phyloP scores from a whole-genome alignment of 176 grass and related monocot genomes.

The Carex kokanica region DNA sequence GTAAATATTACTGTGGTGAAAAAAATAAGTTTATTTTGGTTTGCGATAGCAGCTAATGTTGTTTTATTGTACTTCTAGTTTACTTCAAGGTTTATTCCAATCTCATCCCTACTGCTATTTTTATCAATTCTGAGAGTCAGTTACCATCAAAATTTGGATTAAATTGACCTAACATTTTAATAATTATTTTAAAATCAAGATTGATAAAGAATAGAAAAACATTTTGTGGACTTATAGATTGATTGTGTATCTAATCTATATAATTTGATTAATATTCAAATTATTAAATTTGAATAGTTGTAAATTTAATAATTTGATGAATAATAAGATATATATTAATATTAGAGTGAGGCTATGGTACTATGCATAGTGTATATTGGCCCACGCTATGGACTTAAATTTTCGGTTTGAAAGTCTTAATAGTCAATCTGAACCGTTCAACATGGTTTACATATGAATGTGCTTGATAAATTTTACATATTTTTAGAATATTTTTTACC shows the following conservation, averaged over 20 bases:
- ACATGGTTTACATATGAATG: too few species aligned
- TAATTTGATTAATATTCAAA: not conserved
- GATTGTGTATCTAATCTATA: not conserved
- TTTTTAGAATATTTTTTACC: too few species aligned
- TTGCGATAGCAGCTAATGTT: not conserved
- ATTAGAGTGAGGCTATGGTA: too few species aligned
- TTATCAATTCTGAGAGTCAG: not conserved
- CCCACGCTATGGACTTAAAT: too few species aligned
- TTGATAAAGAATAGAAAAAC: not conserved
- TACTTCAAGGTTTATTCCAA: not conserved
- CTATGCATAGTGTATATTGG: too few species aligned
- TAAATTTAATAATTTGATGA: too few species aligned
- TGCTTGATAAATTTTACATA: too few species aligned
- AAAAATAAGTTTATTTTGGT: not conserved
- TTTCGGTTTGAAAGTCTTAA: too few species aligned
- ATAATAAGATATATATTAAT: not conserved
- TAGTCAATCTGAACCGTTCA: too few species aligned
- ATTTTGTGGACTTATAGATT: not conserved
- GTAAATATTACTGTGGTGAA: not conserved
- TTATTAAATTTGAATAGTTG: too few species aligned
- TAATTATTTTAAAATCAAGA: not conserved
- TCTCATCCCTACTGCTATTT: not conserved
- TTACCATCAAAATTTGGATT: not conserved
- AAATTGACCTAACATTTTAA: not conserved
- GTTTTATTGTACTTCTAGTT: not conserved